These are phyloP conservation scores for Neospora caninum DNA, from an alignment of 169 alveolate genomes.

Conservation along the genomic window DNA sequence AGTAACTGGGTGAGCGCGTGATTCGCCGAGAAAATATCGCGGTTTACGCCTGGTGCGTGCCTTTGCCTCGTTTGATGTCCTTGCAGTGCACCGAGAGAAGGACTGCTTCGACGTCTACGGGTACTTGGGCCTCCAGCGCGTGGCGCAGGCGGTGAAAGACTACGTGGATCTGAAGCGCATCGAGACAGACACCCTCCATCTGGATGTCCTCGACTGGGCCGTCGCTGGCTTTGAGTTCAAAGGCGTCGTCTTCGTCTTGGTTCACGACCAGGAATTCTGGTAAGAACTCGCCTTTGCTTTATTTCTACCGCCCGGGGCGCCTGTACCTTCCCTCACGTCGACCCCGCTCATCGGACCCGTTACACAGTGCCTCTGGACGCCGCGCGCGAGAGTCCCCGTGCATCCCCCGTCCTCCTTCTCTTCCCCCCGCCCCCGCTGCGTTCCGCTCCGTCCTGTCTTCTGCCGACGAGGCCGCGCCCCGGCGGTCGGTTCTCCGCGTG, in stretches of 20 bases:
- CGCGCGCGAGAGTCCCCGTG: not conserved
- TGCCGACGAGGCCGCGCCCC: not conserved
- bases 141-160: not conserved
- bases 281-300: not conserved
- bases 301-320: too few species aligned
- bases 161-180: not conserved
- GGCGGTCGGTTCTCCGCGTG: not conserved
- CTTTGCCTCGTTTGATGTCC: not conserved
- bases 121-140: not conserved
- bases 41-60: too few species aligned
- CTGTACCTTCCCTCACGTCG: too few species aligned
- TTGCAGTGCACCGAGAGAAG: not conserved
- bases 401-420: not conserved
- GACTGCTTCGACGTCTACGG: not conserved
- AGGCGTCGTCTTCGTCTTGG: constrained; percentile 35
- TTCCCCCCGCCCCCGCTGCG: not conserved
- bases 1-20: too few species aligned
- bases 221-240: constrained; percentile 33
- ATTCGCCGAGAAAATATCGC: too few species aligned
- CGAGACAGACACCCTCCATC: constrained; percentile 19
- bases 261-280: constrained; percentile 34
- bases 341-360: too few species aligned
- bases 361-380: too few species aligned
- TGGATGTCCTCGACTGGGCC: constrained; percentile 33
- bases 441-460: not conserved